Base-by-base conservation (phyloP, 2,329 filamentous ascomycete species). In the Parastagonospora nodorum region DNA sequence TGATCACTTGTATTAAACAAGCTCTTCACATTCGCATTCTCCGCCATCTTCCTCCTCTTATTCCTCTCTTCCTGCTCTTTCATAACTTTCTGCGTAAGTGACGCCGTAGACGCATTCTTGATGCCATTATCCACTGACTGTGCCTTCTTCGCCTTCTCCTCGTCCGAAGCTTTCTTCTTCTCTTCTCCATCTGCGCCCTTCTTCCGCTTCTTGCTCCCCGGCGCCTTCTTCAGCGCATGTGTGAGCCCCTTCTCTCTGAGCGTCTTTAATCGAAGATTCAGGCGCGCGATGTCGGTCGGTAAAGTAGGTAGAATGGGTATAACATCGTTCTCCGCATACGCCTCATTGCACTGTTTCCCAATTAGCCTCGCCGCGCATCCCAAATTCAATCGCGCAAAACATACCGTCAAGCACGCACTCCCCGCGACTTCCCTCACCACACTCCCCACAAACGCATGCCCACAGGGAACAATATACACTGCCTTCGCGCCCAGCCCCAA, bases 381-480 rank as follows among this genome's bases (percentile, higher is more conserved):
- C 5, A 14, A 19, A 8, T 14, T 10, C 27, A 28, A 3, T 4
- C 14, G 19, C 19, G 1, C 12, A 19, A 4, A n/a, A 11, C 12
- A 47, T 64, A 82, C 81, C 74, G 81, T 76, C 54, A 85, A 68
- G 61, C 85, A 88, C 57, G 77, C 80, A 57, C 89, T 87, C 2
- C 77, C 81, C 19, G 80, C 80, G n/a, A 95, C 85, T 74, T 94
- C 89, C 60, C 87, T 89, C 59, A 97, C 87, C 7, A 92, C 91
- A 45, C 86, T 85, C 54, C 95, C 92, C 0, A 90, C 88, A 74
- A 97, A 97, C 0, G 90, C 92, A 78, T 99, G 95, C 0, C 94
- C 95, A 66, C 94, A 99, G 0, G 94, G 94, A 4, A 97, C 90
- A 2, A 99, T 67, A 66, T 97, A 99, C 1, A 96, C 90, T 0